These are phyloP conservation scores for Phycomyces nitens DNA, from an alignment of 192 early-diverging fungal genomes.

Conservation along the genomic window DNA sequence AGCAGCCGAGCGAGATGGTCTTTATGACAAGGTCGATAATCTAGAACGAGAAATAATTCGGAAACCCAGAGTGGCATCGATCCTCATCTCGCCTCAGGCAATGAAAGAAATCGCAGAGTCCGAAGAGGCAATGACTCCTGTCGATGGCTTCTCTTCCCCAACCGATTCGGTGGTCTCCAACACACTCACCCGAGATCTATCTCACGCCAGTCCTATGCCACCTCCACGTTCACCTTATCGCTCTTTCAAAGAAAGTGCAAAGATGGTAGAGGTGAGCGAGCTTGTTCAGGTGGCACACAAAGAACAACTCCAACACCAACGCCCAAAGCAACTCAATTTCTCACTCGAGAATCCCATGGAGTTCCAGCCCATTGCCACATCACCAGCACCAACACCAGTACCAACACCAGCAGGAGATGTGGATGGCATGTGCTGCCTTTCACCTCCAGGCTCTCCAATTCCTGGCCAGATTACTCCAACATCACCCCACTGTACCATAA, in stretches of 20 bases:
- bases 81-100: conserved; percentile 10
- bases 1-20: conserved; percentile 39
- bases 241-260: conserved; percentile 16
- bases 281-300: background rate
- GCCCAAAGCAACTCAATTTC: conserved; percentile 1
- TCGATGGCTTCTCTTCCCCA: background rate
- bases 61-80: conserved; percentile 7
- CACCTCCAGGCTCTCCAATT: background rate
- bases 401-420: no score
- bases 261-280: conserved; percentile 10
- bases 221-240: conserved; percentile 31
- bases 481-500: background rate
- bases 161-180: background rate
- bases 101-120: conserved; percentile 13
- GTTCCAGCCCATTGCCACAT: background rate
- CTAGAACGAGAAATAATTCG: conserved; percentile 11
- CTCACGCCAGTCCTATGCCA: conserved; percentile 10
- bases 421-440: no score
- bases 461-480: background rate
- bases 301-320: background rate
- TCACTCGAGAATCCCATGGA: conserved; percentile 13
- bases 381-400: background rate
- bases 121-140: background rate
- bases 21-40: conserved; percentile 30
- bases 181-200: conserved; percentile 4